phyloP scores from a whole-genome alignment of 441 rosid genomes.

The Croton setiger region DNA sequence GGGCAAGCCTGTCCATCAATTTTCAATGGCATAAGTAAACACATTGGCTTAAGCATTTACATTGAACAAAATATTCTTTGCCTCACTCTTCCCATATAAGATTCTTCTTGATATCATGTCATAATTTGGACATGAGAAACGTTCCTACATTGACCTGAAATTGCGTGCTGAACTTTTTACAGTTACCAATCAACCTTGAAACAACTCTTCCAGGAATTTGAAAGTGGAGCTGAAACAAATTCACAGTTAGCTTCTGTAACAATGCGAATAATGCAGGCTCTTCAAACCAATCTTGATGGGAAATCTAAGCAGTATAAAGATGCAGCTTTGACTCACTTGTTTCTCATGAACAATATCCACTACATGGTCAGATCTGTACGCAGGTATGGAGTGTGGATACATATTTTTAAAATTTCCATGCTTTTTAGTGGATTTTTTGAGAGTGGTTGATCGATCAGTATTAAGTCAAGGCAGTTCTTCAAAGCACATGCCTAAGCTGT shows the following conservation, averaged over 20 bases:
- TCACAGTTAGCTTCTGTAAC: constrained; percentile 88
- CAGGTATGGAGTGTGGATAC: constrained; percentile 44
- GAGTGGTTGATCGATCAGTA: too few species aligned
- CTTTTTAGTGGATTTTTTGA: too few species aligned
- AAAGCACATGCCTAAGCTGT: too few species aligned
- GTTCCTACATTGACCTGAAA: constrained; percentile 19
- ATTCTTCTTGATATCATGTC: neutral
- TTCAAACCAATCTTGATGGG: constrained; percentile 91
- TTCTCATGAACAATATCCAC: constrained; percentile 96
- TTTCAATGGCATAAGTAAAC: neutral
- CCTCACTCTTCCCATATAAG: neutral
- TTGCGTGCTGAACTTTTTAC: constrained; percentile 28
- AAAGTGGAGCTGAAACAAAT: constrained; percentile 54
- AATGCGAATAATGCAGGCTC: constrained; percentile 97
- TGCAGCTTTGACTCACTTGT: constrained; percentile 83
- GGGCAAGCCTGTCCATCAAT: neutral
- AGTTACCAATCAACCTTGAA: constrained; percentile 94
- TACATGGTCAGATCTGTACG: constrained; percentile 99
- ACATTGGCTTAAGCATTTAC: neutral
- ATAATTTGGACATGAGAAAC: neutral
- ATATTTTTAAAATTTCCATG: neutral
- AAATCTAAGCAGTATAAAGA: constrained; percentile 96
- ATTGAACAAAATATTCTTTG: neutral
- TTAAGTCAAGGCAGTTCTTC: too few species aligned
- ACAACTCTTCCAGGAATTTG: constrained; percentile 95